Evolutionary conservation across 495 filamentous ascomycete species (phyloP).

Genomic region (Podospora australis): DNA sequence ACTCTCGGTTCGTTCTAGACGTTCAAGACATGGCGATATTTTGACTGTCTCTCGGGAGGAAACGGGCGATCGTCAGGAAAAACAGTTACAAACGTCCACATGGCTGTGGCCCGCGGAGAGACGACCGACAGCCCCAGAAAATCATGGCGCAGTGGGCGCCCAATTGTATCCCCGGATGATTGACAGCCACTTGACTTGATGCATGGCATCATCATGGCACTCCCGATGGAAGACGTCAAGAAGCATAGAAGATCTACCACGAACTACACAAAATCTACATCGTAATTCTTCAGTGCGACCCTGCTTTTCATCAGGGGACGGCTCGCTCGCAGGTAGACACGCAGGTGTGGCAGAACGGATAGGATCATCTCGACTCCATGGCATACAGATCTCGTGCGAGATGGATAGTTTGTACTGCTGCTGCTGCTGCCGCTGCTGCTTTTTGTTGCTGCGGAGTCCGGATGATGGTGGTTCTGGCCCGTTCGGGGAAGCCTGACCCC

Average conservation of each 20-base stretch:
- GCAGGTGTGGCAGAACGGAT: too few species aligned
- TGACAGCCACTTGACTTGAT: constrained; percentile 1
- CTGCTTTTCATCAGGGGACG: too few species aligned
- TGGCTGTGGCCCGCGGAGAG: neutral
- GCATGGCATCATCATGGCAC: constrained; percentile 4
- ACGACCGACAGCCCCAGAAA: neutral
- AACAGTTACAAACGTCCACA: too few species aligned
- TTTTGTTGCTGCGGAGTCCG: constrained; percentile 5
- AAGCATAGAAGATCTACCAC: constrained; percentile 10
- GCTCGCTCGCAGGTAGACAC: too few species aligned
- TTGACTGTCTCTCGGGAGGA: too few species aligned
- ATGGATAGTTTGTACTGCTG: neutral
- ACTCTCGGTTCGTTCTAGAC: too few species aligned
- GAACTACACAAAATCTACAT: neutral
- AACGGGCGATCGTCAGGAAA: too few species aligned
- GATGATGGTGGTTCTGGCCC: constrained; percentile 5
- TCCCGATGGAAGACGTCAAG: constrained; percentile 16
- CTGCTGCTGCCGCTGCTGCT: constrained; percentile 3
- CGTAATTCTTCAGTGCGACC: too few species aligned
- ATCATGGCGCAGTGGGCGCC: neutral
- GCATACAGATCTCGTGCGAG: neutral
- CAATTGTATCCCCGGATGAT: neutral
- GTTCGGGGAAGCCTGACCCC: constrained; percentile 13
- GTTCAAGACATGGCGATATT: too few species aligned
- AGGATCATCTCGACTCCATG: too few species aligned